These are phyloP conservation scores for Furcasterigmium sp. DNA, from an alignment of 2,329 filamentous ascomycete species.

Conservation along the genomic window DNA sequence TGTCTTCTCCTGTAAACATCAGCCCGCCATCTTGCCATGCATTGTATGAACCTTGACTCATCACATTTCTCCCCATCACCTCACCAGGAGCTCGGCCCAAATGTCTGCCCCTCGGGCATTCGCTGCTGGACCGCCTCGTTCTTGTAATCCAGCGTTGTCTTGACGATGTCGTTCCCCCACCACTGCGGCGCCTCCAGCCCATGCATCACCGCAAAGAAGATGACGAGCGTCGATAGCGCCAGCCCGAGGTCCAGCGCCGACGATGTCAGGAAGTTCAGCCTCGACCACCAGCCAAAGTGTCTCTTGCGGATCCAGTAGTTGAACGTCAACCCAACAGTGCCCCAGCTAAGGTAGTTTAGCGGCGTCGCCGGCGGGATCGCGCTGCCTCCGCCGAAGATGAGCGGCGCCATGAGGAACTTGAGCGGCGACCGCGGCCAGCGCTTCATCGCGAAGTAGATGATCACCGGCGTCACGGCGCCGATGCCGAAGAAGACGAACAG, in stretches of 20 bases:
- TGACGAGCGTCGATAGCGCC: slow-evolving; percentile 59
- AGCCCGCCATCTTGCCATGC: too few species aligned
- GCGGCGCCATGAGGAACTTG: slow-evolving; percentile 52
- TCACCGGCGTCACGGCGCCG: slow-evolving; percentile 47
- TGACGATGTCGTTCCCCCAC: slow-evolving; percentile 62
- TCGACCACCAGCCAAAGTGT: slow-evolving; percentile 66
- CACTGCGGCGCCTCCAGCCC: slow-evolving; percentile 57
- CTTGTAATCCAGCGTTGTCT: slow-evolving; percentile 55
- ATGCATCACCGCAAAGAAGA: slow-evolving; percentile 65
- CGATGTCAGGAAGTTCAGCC: slow-evolving; percentile 67
- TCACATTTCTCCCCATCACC: too few species aligned
- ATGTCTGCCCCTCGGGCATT: slow-evolving; percentile 48
- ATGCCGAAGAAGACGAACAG: slow-evolving; percentile 56
- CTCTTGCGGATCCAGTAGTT: slow-evolving; percentile 62
- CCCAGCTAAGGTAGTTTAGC: slow-evolving; percentile 72
- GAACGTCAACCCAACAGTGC: slow-evolving; percentile 64
- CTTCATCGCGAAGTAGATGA: slow-evolving; percentile 44
- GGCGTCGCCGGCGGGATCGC: slow-evolving; percentile 62
- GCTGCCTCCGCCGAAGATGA: slow-evolving; percentile 57
- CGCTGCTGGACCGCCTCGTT: slow-evolving; percentile 53
- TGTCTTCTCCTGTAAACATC: too few species aligned
- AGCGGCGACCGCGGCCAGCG: slow-evolving; percentile 45
- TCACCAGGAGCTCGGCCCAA: slow-evolving; percentile 55
- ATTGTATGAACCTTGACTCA: too few species aligned
- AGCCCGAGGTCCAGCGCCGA: slow-evolving; percentile 66